phyloP scores from a whole-genome alignment of 176 grass and related monocot genomes.

The Metroxylon sagu region DNA sequence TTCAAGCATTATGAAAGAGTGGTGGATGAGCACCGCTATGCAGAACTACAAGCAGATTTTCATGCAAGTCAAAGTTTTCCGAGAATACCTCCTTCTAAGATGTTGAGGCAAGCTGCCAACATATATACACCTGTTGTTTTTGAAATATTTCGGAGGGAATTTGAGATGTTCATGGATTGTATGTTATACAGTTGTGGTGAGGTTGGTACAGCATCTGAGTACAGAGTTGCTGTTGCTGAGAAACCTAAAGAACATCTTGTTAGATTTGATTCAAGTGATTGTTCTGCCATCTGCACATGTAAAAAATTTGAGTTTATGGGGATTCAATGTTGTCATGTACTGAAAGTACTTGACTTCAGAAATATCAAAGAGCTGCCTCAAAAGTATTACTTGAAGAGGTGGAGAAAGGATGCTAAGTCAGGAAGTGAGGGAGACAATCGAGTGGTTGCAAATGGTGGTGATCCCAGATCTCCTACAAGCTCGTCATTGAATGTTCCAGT shows the following conservation, averaged over 20 bases:
- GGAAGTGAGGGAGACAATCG: neutral
- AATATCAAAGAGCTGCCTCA: too few species aligned
- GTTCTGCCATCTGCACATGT: slow-evolving; percentile 24
- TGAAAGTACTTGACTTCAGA: too few species aligned
- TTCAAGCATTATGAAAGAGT: slow-evolving; percentile 77
- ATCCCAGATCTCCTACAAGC: slow-evolving; percentile 4
- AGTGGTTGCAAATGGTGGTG: slow-evolving; percentile 6
- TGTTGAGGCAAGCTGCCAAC: slow-evolving; percentile 71
- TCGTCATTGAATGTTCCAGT: slow-evolving; percentile 12
- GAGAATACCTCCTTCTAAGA: slow-evolving; percentile 79
- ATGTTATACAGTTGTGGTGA: slow-evolving; percentile 72
- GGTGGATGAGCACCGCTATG: slow-evolving; percentile 67
- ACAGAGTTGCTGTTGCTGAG: slow-evolving; percentile 76
- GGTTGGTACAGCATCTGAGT: slow-evolving; percentile 31
- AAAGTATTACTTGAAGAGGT: too few species aligned
- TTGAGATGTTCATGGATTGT: slow-evolving; percentile 94
- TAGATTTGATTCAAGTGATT: slow-evolving; percentile 58
- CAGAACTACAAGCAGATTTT: slow-evolving; percentile 91
- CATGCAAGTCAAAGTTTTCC: slow-evolving; percentile 87
- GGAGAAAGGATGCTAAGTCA: too few species aligned
- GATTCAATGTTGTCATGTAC: slow-evolving; percentile 1
- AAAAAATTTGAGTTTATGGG: slow-evolving; percentile 36
- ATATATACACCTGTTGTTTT: slow-evolving; percentile 78
- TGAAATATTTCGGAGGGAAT: slow-evolving; percentile 72
- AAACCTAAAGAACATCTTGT: slow-evolving; percentile 59